Base-by-base conservation (phyloP, 345 rosid genomes). In the Aegle marmelos region DNA sequence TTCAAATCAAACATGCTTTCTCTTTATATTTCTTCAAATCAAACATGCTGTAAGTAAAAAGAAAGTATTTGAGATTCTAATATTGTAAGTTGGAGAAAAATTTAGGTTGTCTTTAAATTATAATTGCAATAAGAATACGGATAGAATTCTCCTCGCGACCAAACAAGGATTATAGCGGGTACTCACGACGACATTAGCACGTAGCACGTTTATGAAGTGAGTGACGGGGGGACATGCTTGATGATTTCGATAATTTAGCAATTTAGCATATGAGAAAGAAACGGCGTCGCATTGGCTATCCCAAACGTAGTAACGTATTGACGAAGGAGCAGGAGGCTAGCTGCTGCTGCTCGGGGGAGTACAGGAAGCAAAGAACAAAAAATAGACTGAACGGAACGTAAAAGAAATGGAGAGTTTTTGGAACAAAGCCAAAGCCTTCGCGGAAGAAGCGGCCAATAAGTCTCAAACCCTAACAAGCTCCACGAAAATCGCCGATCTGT, bases 371-470 rank as follows among this genome's bases (percentile, higher is more conserved):
- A 41, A 68, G 57, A 27, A 25, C 13, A 25, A 45, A 19, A 1
- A 6, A 41, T 2, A 9, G 50, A 36, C 2, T 3, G 39, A 68
- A 28, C 5, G 33, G 48, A 69, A 30, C 19, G 14, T 1, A 1
- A 53, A 31, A 53, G n/a, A 34, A 80, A 94, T 95, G 98, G 98
- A 93, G 82, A 92, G 90, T 74, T 76, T 94, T 33, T 95, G 97
- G 98, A 88, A 93, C 82, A 84, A 97, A 73, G 98, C 98, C 28
- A 91, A 88, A 84, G 72, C 86, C 37, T 89, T 91, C 79, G 98
- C 97, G 9, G 97, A 93, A 76, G 97, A 95, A 78, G 93, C 98
- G 74, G 93, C 98, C 24, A 90, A 87, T 88, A 91, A 85, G 78
- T 90, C 98, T 11, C 97, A 92, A 70, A 70, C 86, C 62, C 80